phyloP scores from a whole-genome alignment of 768 basidiomycete species.

The Asterophora lycoperdoides region DNA sequence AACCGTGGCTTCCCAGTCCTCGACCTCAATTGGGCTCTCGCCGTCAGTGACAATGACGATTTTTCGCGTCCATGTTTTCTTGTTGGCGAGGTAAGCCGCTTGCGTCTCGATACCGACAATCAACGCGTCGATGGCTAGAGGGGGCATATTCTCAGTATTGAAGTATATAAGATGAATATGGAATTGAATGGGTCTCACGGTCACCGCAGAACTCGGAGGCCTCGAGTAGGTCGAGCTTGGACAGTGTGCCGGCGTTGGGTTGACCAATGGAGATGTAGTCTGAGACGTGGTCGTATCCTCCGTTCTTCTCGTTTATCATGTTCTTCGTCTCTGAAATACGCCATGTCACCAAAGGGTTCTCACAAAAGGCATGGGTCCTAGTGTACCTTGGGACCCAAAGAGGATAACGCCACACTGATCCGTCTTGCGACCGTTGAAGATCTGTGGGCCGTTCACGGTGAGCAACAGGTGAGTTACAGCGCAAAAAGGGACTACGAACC shows the following conservation, averaged over 20 bases:
- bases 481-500: conserved; percentile 34
- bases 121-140: conserved; percentile 75
- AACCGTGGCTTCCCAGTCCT: conserved; percentile 70
- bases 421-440: conserved; percentile 88
- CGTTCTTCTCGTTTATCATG: conserved; percentile 51
- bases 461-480: neutral
- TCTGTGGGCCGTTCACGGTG: conserved; percentile 41
- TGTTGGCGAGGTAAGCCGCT: conserved; percentile 56
- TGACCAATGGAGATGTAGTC: conserved; percentile 68
- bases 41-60: conserved; percentile 85
- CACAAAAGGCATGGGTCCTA: neutral
- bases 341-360: neutral
- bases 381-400: conserved; percentile 74
- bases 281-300: conserved; percentile 69
- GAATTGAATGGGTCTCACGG: conserved; percentile 40
- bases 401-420: conserved; percentile 89
- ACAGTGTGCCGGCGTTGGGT: conserved; percentile 62
- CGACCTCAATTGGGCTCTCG: conserved; percentile 64
- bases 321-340: conserved; percentile 56
- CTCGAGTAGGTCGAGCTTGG: conserved; percentile 56
- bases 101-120: conserved; percentile 86
- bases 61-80: conserved; percentile 83
- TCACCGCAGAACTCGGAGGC: conserved; percentile 60
- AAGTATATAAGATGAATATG: neutral
- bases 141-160: neutral